Base-by-base conservation (phyloP, 164 flowering plant genomes). In the Litsea cubeba region DNA sequence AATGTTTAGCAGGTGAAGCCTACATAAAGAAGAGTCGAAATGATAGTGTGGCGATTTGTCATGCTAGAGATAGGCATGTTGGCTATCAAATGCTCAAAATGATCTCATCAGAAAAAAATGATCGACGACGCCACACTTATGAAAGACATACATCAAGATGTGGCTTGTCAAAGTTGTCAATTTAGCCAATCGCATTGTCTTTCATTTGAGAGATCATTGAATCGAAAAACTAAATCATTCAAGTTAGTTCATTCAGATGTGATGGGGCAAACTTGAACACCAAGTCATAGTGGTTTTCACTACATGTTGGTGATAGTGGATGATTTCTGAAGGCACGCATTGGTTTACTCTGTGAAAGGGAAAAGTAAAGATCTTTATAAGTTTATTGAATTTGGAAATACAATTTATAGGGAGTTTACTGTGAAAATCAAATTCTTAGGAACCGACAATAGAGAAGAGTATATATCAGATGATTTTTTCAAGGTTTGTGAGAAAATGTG, bases 131-230 rank as follows among this genome's bases (percentile, higher is more conserved):
- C 63, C 7, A 68, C 18, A 62, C 25, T 8, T 63, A 14, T 22
- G 4, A 62, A 30, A 18, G 25, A 62, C 17, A n/a, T 58, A 40
- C 28, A 63, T 20, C 50, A 20, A 63, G 51, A 72, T 60, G 67
- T 40, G 46, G 8, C 35, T 72, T 35, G 54, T 30, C 74, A 72
- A 72, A 68, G 83, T 8, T 74, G 76, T 24, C 80, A 79, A 74
- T 77, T 58, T 25, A 77, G 71, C 50, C 71, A 81, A 65, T 76
- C 80, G 0, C 75, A 75, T 76, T 63, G 68, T 62, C 79, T 78
- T 71, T 79, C 78, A 14, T 78, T 76, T 54, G 22, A 18, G 14
- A 72, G 65, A 5, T 82, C 80, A 20, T 18, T 12, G n/a, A 78
- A 78, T 62, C 20, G 64, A 40, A 60, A 62, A 12, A 50, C 77